Evolutionary conservation across 495 filamentous ascomycete genomes (phyloP).

Genomic region (Daldinia decipiens): DNA sequence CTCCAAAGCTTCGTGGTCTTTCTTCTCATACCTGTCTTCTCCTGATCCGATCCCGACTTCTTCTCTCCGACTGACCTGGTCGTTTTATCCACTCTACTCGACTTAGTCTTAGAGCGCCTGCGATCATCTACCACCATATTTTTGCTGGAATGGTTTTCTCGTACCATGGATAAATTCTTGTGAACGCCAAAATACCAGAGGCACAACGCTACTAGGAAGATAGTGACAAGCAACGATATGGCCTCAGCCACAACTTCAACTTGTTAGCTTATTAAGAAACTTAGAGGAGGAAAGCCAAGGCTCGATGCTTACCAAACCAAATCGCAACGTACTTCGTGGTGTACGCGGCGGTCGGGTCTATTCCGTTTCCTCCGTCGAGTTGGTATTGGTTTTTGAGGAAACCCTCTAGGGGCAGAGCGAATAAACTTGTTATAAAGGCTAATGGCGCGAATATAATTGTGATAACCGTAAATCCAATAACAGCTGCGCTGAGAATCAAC

Average conservation of each 20-base stretch:
- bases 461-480: background rate
- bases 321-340: background rate
- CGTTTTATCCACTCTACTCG: too few species aligned
- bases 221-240: too few species aligned
- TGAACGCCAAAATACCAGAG: too few species aligned
- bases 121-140: too few species aligned
- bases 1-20: background rate
- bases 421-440: background rate
- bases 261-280: too few species aligned
- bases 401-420: background rate
- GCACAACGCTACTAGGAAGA: too few species aligned
- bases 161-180: too few species aligned
- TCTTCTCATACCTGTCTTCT: background rate
- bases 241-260: too few species aligned
- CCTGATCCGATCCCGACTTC: background rate
- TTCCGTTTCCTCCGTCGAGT: background rate
- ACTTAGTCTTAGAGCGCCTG: too few species aligned
- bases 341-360: background rate
- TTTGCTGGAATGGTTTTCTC: too few species aligned
- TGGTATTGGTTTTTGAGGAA: background rate
- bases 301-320: background rate
- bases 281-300: too few species aligned
- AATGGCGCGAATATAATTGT: background rate
- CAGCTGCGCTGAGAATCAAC: background rate
- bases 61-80: background rate